Evolutionary conservation across 148 eudicot species (phyloP).

Genomic region (Rhododendron ovatum): DNA sequence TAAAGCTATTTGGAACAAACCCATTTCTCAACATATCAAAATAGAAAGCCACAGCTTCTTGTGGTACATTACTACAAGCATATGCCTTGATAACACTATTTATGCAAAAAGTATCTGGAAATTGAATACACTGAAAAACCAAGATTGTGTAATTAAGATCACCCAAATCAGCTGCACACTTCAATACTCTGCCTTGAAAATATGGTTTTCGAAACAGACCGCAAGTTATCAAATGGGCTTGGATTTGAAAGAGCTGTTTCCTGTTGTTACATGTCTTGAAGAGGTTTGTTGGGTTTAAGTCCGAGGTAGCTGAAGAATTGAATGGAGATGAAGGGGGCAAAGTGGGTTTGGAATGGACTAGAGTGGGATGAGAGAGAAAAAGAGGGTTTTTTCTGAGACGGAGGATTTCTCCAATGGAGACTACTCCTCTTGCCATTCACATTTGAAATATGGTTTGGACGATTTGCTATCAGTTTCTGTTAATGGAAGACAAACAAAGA

Average conservation of each 20-base stretch:
- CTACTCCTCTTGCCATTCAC: conserved; percentile 48
- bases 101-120: conserved; percentile 50
- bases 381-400: conserved; percentile 20
- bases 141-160: conserved; percentile 39
- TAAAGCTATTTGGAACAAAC: conserved; percentile 54
- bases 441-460: conserved; percentile 28
- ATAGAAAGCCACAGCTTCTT: conserved; percentile 44
- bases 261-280: conserved; percentile 28
- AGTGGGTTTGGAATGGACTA: conserved; percentile 5
- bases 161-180: conserved; percentile 34
- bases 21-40: conserved; percentile 49
- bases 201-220: conserved; percentile 50
- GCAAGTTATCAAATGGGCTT: conserved; percentile 47
- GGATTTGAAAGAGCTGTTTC: conserved; percentile 48
- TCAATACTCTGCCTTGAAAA: conserved; percentile 48
- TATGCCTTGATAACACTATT: conserved; percentile 63
- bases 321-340: conserved; percentile 1
- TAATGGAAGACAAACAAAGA: neutral
- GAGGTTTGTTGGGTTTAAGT: conserved; percentile 8
- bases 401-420: conserved; percentile 23
- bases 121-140: conserved; percentile 35
- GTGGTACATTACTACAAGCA: conserved; percentile 34
- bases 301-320: neutral
- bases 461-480: neutral
- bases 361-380: conserved; percentile 17